Percentiles rank a stretch among this genome's conserved stretches.
phyloP scores from a whole-genome alignment of 164 flowering plant genomes.

The Sextonia rubra region DNA sequence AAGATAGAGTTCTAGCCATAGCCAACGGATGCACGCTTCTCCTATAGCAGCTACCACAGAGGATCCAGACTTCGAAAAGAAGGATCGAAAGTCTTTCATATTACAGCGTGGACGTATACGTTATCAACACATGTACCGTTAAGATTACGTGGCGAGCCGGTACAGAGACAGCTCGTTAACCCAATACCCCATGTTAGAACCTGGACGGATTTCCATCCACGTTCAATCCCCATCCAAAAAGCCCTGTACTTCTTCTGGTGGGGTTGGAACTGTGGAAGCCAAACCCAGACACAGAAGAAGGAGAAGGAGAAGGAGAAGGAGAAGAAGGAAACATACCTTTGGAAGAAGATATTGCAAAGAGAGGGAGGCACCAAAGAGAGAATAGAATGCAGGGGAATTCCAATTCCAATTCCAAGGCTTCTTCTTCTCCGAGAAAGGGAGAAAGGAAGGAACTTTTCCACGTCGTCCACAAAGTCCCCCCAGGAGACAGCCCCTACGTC shows the following conservation, averaged over 20 bases:
- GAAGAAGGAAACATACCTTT: not conserved
- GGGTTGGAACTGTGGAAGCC: not conserved
- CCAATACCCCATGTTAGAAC: not conserved
- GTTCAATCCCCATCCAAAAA: not conserved
- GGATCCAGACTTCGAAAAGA: no score
- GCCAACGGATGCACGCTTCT: no score
- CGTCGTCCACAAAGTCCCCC: slow-evolving; percentile 72
- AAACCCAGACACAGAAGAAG: not conserved
- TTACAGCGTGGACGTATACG: not conserved
- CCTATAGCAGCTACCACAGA: no score
- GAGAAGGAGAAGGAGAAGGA: not conserved
- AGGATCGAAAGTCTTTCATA: no score
- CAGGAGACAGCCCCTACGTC: slow-evolving; percentile 81
- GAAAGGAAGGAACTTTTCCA: slow-evolving; percentile 39
- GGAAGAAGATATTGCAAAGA: not conserved
- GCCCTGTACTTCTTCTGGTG: not conserved
- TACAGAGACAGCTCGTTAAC: not conserved
- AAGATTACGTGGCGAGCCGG: not conserved
- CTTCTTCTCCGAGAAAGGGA: slow-evolving; percentile 10
- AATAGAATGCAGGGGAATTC: not conserved
- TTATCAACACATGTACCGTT: not conserved
- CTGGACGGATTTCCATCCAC: slow-evolving; percentile 8
- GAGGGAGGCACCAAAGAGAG: not conserved
- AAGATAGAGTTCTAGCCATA: no score
- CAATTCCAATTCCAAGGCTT: not conserved